A percentile compares a stretch with the other conserved stretches of the same genome.
phyloP scores from a whole-genome alignment of 371 early-diverging fungal species.

The Mortierella sp. region DNA sequence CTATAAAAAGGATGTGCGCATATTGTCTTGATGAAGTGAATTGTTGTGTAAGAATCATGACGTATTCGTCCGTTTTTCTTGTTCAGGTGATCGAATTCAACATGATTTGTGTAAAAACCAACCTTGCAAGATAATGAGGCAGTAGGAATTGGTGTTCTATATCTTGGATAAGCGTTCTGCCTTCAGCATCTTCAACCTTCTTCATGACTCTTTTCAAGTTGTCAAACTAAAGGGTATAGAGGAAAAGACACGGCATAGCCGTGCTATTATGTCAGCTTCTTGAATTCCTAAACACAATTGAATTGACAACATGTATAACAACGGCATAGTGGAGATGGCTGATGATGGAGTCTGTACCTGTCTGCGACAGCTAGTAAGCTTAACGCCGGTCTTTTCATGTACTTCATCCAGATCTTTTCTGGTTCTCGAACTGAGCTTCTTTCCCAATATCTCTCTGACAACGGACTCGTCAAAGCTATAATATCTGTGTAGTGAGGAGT shows the following conservation, averaged over 20 bases:
- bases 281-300: neutral
- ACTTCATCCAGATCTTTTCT: conserved; percentile 65
- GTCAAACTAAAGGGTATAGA: conserved; percentile 62
- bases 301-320: neutral
- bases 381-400: conserved; percentile 60
- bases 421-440: conserved; percentile 62
- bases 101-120: neutral
- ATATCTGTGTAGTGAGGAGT: conserved; percentile 52
- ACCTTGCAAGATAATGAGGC: conserved; percentile 63
- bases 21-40: conserved; percentile 53
- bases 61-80: neutral
- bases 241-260: neutral
- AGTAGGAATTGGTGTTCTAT: conserved; percentile 65
- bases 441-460: conserved; percentile 66
- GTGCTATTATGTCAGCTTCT: neutral
- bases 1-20: conserved; percentile 70
- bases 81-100: neutral
- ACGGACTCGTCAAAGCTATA: conserved; percentile 69
- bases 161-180: conserved; percentile 56
- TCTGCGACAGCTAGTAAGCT: conserved; percentile 65
- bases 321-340: neutral
- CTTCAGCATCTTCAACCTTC: conserved; percentile 69
- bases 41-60: neutral
- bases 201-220: conserved; percentile 73
- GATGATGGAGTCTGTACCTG: conserved; percentile 40